Evolutionary conservation across 2,329 filamentous ascomycete genomes (phyloP), one percentile per base, ranked within the genome.

Genomic region (Neonectria sp.): DNA sequence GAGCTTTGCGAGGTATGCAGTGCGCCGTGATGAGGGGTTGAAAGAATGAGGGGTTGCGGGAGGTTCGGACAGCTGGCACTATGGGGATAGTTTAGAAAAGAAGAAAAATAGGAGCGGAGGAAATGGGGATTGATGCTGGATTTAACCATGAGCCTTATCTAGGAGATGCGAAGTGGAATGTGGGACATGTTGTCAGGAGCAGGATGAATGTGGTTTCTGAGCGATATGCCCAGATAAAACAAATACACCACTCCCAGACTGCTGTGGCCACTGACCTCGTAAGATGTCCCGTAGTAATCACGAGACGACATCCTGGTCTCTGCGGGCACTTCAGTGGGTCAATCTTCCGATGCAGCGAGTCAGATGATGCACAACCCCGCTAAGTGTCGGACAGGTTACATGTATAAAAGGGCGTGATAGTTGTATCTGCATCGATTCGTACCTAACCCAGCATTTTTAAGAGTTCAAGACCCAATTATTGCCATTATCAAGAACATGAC

Each of bases 331-430:
- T 45, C 40, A 27, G 46, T 49, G 46, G 25, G 12, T 49, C 24
- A 29, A 15, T 25, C 46, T 49, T 17, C 24, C 3, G 25, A 49
- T 3, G 25, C 6, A 49, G 25, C 25, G 46, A 27, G 46, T 49
- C 48, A 60, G 51, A 60, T 72, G 67, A 63, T 73, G 58, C 58
- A 9, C 29, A 15, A 49, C 46, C 25, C 46, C 46, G 13, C 46
- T 6, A 17, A 17, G 24, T 49, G 45, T 15, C 21, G 45, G 45
- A 12, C 4, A 48, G 13, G 11, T 48, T 25, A 5, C 21, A 48
- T 48, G 21, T 48, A 48, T 48, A 49, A 49, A 49, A 49, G 12
- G 46, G 46, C 24, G 24, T 49, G 4, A 29, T 13, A 29, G 46
- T 27, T 27, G 46, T 17, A 49, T 49, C 46, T 27, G 25, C 24